Evolutionary conservation across 2,329 filamentous ascomycete genomes (phyloP).

Genomic region (Fusarium succisae): DNA sequence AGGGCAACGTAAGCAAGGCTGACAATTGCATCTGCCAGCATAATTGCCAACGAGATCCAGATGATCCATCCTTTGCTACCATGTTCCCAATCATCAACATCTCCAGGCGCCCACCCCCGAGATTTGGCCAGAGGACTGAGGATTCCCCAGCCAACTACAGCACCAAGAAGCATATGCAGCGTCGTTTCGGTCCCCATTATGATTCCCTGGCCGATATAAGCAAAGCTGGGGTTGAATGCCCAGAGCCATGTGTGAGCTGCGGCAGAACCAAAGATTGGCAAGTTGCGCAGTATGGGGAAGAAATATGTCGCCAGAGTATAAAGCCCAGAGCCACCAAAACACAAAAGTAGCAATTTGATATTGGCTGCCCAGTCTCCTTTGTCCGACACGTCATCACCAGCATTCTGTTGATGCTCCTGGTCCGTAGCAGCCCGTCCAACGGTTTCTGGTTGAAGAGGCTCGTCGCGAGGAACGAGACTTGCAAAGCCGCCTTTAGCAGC

Average conservation of each 20-base stretch:
- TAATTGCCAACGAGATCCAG: conserved; percentile 94
- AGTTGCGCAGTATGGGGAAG: conserved; percentile 80
- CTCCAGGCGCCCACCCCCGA: conserved; percentile 88
- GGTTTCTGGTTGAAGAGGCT: conserved; percentile 27
- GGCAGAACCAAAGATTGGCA: conserved; percentile 84
- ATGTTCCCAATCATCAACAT: conserved; percentile 86
- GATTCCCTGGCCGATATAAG: conserved; percentile 96
- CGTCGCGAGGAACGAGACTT: conserved; percentile 51
- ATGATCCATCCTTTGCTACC: conserved; percentile 99
- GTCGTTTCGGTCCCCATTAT: conserved; percentile 98
- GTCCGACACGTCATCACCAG: conserved; percentile 8
- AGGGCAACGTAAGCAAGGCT: conserved; percentile 83
- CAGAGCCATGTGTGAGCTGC: conserved; percentile 88
- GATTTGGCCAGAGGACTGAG: conserved; percentile 88
- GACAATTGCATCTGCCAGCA: conserved; percentile 92
- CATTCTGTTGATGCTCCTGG: conserved; percentile 49
- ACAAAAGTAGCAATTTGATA: conserved; percentile 63
- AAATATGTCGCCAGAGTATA: conserved; percentile 91
- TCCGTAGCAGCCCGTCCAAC: conserved; percentile 39
- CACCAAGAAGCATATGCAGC: conserved; percentile 92
- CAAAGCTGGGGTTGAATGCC: conserved; percentile 96
- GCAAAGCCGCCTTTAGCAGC: conserved; percentile 54
- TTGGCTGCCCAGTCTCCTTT: conserved; percentile 56
- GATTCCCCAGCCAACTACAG: conserved; percentile 88
- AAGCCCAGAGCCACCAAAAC: conserved; percentile 67